These are phyloP conservation scores for Ogataea hybrid DNA, from an alignment of 1,139 yeast species.

Conservation along the genomic window DNA sequence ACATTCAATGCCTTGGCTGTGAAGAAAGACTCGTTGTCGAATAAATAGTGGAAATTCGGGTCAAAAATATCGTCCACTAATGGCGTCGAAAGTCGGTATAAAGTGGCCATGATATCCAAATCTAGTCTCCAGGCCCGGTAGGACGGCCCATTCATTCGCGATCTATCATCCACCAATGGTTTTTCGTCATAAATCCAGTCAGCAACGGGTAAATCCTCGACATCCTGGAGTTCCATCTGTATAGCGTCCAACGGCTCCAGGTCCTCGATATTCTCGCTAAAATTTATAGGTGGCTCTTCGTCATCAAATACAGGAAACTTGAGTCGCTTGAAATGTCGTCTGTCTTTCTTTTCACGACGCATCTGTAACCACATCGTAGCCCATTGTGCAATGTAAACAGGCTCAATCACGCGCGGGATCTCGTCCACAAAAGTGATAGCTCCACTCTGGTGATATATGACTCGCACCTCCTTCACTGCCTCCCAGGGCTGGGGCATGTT, in stretches of 20 bases:
- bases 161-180: conserved; percentile 62
- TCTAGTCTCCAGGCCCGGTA: conserved; percentile 72
- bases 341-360: conserved; percentile 91
- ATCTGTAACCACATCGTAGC: conserved; percentile 88
- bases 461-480: conserved; percentile 77
- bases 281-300: conserved; percentile 89
- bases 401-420: conserved; percentile 87
- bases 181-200: conserved; percentile 79
- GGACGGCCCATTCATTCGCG: conserved; percentile 69
- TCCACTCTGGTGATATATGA: conserved; percentile 85
- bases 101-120: conserved; percentile 58
- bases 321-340: conserved; percentile 87
- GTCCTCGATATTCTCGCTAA: conserved; percentile 75
- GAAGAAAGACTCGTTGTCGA: conserved; percentile 73
- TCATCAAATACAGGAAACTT: conserved; percentile 96
- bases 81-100: conserved; percentile 69
- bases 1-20: conserved; percentile 89
- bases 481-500: conserved; percentile 99
- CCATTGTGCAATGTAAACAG: conserved; percentile 94
- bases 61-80: conserved; percentile 57
- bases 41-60: conserved; percentile 62
- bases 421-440: conserved; percentile 96
- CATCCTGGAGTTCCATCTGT: conserved; percentile 58
- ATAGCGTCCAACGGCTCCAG: conserved; percentile 72
- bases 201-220: conserved; percentile 54